These are phyloP conservation scores for Pseudocercospora fuligena DNA, from an alignment of 2,329 filamentous ascomycete genomes.

Conservation along the genomic window DNA sequence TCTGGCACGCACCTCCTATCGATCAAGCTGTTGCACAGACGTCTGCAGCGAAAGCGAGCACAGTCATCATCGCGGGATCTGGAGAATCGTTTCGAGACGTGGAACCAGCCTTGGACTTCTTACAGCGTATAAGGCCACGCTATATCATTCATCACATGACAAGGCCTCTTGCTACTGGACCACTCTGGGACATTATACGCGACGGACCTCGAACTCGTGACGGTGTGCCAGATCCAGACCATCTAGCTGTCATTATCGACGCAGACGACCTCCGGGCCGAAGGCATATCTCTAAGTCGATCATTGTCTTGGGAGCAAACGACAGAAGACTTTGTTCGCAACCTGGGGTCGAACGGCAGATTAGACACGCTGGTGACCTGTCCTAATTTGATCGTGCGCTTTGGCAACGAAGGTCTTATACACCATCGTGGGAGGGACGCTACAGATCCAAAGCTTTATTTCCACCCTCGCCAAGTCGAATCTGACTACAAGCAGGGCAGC, in stretches of 20 bases:
- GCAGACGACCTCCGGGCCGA: slow-evolving; percentile 42
- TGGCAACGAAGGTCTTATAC: slow-evolving; percentile 40
- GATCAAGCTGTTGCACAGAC: slow-evolving; percentile 33
- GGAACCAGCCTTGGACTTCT: slow-evolving; percentile 41
- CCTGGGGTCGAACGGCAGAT: slow-evolving; percentile 40
- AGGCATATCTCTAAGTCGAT: slow-evolving; percentile 40
- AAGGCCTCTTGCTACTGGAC: slow-evolving; percentile 39
- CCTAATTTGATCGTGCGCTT: slow-evolving; percentile 43
- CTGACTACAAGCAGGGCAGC: slow-evolving; percentile 17
- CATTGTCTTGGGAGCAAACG: slow-evolving; percentile 41
- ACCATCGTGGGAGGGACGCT: slow-evolving; percentile 43
- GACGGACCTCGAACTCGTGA: slow-evolving; percentile 39
- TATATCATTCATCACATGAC: slow-evolving; percentile 44
- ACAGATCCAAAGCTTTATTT: slow-evolving; percentile 41
- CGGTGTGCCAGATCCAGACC: slow-evolving; percentile 39
- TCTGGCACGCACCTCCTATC: slow-evolving; percentile 38
- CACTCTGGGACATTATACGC: slow-evolving; percentile 41
- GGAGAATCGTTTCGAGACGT: slow-evolving; percentile 38
- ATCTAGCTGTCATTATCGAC: slow-evolving; percentile 42
- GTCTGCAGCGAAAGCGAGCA: slow-evolving; percentile 28
- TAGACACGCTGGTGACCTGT: slow-evolving; percentile 43
- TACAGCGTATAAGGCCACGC: slow-evolving; percentile 36
- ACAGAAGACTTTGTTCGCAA: slow-evolving; percentile 43
- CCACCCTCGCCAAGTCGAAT: slow-evolving; percentile 37
- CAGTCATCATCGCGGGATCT: slow-evolving; percentile 41